A percentile compares a stretch with the other conserved stretches of the same genome.
Evolutionary conservation across 1,284 basidiomycete genomes (phyloP).

Genomic region (Takashimella koratensis): DNA sequence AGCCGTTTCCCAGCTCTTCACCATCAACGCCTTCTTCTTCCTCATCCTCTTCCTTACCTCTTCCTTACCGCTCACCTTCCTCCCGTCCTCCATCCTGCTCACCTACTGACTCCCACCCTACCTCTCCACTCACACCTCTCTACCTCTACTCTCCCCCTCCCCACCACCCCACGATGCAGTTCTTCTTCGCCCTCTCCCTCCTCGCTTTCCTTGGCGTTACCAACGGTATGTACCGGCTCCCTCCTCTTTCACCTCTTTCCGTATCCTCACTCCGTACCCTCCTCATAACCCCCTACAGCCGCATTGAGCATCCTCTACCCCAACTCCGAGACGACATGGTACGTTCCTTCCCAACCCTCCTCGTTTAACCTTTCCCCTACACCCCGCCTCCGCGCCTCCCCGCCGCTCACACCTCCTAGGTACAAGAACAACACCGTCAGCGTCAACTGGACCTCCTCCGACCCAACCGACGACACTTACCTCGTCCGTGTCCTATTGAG

Average conservation of each 20-base stretch:
- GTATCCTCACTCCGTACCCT: not conserved
- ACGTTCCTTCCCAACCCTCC: not conserved
- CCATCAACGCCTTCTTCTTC: too few relatives aligned
- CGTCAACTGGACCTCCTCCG: constrained; percentile 40
- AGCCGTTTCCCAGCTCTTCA: too few relatives aligned
- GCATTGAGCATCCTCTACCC: constrained; percentile 37
- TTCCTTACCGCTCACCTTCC: not conserved
- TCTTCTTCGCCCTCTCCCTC: constrained; percentile 10
- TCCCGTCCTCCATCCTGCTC: constrained; percentile 1
- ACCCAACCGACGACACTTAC: constrained; percentile 30
- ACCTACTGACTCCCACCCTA: not conserved
- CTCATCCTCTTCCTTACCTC: constrained; percentile 1
- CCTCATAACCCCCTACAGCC: constrained; percentile 24
- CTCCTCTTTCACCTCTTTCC: not conserved
- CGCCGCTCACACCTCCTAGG: too few relatives aligned
- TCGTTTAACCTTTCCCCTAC: not conserved
- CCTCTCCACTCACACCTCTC: not conserved
- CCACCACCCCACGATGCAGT: constrained; percentile 10
- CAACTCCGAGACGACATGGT: constrained; percentile 32
- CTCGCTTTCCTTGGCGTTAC: constrained; percentile 16
- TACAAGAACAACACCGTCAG: constrained; percentile 44
- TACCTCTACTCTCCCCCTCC: not conserved
- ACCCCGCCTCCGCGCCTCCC: too few relatives aligned
- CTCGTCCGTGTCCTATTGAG: constrained; percentile 37
- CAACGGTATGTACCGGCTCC: constrained; percentile 20